phyloP scores from a whole-genome alignment of 371 early-diverging fungal genomes.

The Apophysomyces trapeziformis region DNA sequence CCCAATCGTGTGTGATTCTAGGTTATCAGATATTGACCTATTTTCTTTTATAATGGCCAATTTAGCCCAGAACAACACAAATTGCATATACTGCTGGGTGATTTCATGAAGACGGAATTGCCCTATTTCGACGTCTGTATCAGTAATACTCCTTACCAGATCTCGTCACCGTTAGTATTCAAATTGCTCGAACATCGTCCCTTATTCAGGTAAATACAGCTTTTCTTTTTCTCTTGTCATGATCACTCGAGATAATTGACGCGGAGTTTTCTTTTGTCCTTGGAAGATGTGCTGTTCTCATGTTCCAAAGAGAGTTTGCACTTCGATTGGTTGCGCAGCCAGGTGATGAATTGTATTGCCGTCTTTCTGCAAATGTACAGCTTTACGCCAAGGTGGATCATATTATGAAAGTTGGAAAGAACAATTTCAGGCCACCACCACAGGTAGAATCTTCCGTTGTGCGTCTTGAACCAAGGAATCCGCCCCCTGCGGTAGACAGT shows the following conservation, averaged over 20 bases:
- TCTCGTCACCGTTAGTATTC: slow-evolving; percentile 96
- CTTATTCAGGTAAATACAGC: slow-evolving; percentile 66
- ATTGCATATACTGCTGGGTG: slow-evolving; percentile 96
- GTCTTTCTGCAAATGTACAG: slow-evolving; percentile 98
- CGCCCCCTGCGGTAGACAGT: slow-evolving; percentile 94
- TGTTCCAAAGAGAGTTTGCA: slow-evolving; percentile 99
- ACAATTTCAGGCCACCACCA: slow-evolving; percentile 99
- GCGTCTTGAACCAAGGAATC: slow-evolving; percentile 92
- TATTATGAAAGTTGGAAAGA: slow-evolving; percentile 97
- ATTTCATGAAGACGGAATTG: slow-evolving; percentile 96
- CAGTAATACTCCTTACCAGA: slow-evolving; percentile 99
- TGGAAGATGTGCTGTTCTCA: slow-evolving; percentile 86
- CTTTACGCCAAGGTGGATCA: slow-evolving; percentile 96
- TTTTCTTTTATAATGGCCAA: not conserved
- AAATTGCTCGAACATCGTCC: slow-evolving; percentile 97
- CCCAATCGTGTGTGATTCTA: not conserved
- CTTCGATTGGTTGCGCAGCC: slow-evolving; percentile 96
- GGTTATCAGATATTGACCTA: not conserved
- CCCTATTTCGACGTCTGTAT: slow-evolving; percentile 99
- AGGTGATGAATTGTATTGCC: slow-evolving; percentile 94
- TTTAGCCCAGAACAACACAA: slow-evolving; percentile 79
- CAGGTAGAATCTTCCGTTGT: slow-evolving; percentile 98
- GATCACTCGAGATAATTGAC: not conserved
- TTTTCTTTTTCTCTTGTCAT: not conserved
- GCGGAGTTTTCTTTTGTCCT: slow-evolving; percentile 8